Conservation (phyloP, 2,329 filamentous ascomycete species). For the Trichoderma gracile region DNA sequence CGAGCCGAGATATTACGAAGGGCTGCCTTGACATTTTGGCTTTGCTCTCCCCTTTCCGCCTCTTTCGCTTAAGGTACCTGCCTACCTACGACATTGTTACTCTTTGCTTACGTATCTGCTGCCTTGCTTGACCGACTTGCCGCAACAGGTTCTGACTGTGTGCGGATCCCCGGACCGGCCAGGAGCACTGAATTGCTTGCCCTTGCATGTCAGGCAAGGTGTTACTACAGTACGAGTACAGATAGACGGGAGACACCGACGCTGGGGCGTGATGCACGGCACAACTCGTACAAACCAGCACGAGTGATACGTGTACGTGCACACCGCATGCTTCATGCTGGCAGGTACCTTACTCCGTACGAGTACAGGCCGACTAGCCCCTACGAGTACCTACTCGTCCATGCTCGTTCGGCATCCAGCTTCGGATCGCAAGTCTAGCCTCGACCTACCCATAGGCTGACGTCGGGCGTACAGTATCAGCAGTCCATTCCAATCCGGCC, state of each 20-base stretch:
- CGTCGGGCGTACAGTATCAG: constrained; percentile 12
- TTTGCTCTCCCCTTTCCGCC: neutral
- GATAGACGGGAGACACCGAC: too few relatives aligned
- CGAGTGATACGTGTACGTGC: constrained; percentile 15
- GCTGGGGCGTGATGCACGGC: neutral
- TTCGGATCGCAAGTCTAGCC: constrained; percentile 15
- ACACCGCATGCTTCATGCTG: constrained; percentile 9
- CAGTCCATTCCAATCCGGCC: constrained; percentile 13
- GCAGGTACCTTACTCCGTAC: neutral
- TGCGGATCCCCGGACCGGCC: neutral
- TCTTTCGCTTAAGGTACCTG: neutral
- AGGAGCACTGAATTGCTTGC: too few relatives aligned
- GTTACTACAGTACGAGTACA: too few relatives aligned
- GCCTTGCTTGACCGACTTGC: constrained; percentile 5
- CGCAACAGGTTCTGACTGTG: neutral
- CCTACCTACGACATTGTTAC: neutral
- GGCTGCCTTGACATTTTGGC: too few relatives aligned
- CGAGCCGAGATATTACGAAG: too few relatives aligned
- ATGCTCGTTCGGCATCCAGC: neutral
- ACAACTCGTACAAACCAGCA: constrained; percentile 1
- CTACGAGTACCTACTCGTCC: neutral
- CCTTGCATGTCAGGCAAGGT: too few relatives aligned
- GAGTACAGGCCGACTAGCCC: neutral
- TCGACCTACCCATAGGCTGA: constrained; percentile 10
- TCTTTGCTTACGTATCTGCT: neutral